phyloP scores from a whole-genome alignment of 31 red algal genomes.

The Odonthalia washingtoniensis region DNA sequence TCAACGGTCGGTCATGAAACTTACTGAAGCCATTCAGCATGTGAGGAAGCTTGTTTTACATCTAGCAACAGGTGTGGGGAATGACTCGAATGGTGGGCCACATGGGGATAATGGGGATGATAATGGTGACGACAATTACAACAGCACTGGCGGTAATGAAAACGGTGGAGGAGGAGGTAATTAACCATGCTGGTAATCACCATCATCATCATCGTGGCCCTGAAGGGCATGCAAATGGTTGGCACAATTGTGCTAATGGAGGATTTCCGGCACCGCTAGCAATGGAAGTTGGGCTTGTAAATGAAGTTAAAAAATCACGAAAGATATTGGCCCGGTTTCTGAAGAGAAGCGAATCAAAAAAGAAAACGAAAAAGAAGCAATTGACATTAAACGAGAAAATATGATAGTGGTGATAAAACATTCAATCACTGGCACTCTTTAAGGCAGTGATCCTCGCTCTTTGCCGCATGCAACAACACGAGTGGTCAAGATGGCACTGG shows the following conservation, averaged over 20 bases:
- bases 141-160: slow-evolving; percentile 39
- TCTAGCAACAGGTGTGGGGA: too few species aligned
- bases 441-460: slow-evolving; percentile 77
- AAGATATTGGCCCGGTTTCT: slow-evolving; percentile 67
- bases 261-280: too few species aligned
- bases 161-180: slow-evolving; percentile 3
- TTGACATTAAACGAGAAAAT: too few species aligned
- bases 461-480: slow-evolving; percentile 65
- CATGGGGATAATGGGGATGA: too few species aligned
- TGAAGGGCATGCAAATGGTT: too few species aligned
- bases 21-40: slow-evolving; percentile 90
- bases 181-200: neutral
- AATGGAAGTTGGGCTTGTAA: slow-evolving; percentile 77
- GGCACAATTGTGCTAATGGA: too few species aligned
- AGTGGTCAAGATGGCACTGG: too few species aligned
- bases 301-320: slow-evolving; percentile 84
- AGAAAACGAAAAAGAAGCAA: too few species aligned
- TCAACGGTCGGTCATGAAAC: slow-evolving; percentile 81
- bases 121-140: slow-evolving; percentile 7
- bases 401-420: slow-evolving; percentile 70
- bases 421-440: slow-evolving; percentile 65
- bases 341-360: too few species aligned
- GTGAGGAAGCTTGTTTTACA: slow-evolving; percentile 93
- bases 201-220: too few species aligned
- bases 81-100: too few species aligned